Evolutionary conservation across 2,329 filamentous ascomycete species (phyloP), one percentile per base, ranked within the genome.

Genomic region (Dothideomycetidae sp.): DNA sequence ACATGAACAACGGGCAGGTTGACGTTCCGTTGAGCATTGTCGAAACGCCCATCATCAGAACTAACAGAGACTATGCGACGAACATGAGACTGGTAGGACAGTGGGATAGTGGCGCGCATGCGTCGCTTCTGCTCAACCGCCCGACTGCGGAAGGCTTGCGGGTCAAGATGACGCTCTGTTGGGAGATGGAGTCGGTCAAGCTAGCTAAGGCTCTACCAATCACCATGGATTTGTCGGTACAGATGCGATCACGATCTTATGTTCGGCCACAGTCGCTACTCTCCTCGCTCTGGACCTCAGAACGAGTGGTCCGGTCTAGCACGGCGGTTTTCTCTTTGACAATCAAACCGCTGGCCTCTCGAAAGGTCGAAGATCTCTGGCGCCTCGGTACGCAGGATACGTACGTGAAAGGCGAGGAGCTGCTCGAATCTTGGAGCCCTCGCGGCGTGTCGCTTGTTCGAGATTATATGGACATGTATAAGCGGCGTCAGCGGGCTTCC

Each of bases 351-450:
- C 78, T 83, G 5, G 85, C 85, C 2, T 85, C 93, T 35, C 94
- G 94, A 59, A 74, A 83, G 32, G 83, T 85, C 1, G 84, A 84
- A 3, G 90, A 98, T 54, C 67, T 98, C 10, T 98, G 90, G 90
- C 75, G 90, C 38, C 84, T 96, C 75, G 92, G 85, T 56, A 96
- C 86, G 11, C 78, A 83, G 42, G 81, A 93, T 50, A 84, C 93
- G 55, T 96, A 94, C 53, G 82, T 98, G 50, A 94, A 93, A 57
- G 90, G 90, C 39, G 86, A 98, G 59, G 90, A 98, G 57, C 70
- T 78, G 33, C 66, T 98, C 28, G 75, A 68, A 2, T 75, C 76
- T 40, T 98, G 90, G 90, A 75, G 78, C 5, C 88, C 90, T 2
- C 73, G 90, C 29, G 85, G 90, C 23, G 81, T 96, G 2, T 92